phyloP scores from a whole-genome alignment of 306 rosid species.

The Luffa acutangula region DNA sequence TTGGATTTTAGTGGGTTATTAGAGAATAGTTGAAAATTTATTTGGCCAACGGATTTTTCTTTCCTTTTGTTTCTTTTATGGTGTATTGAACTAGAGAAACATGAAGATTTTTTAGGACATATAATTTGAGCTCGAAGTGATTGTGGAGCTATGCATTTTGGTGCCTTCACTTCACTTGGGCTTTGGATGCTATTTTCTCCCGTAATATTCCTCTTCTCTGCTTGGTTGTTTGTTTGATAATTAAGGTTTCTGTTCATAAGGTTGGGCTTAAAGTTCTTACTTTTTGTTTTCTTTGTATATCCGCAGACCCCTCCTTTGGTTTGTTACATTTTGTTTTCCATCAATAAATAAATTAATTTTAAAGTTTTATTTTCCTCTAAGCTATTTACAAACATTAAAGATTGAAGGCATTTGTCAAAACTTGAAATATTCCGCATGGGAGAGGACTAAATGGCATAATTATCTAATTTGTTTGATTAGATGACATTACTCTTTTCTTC shows the following conservation, averaged over 20 bases:
- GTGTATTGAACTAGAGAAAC: not conserved
- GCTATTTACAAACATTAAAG: not conserved
- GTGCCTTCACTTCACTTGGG: not conserved
- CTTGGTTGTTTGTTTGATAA: not conserved
- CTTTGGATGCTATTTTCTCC: not conserved
- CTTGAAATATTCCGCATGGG: not conserved
- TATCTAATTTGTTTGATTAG: not conserved
- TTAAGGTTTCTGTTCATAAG: not conserved
- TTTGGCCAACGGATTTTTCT: not conserved
- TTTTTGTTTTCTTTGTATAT: not conserved
- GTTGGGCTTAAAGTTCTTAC: not conserved
- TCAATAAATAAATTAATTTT: not conserved
- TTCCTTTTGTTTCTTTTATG: not conserved
- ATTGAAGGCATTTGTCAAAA: not conserved
- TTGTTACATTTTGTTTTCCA: not conserved
- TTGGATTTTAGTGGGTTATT: not conserved
- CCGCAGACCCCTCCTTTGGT: not conserved
- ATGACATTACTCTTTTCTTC: not conserved
- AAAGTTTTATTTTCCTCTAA: not conserved
- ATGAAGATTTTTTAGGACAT: not conserved
- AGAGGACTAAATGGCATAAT: not conserved
- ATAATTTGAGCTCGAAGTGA: not conserved
- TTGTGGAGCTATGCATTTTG: not conserved
- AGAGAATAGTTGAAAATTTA: not conserved
- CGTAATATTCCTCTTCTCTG: not conserved